Base-by-base conservation (phyloP, 225 moss, liverwort and hornwort genomes). In the Lunularia cruciata region DNA sequence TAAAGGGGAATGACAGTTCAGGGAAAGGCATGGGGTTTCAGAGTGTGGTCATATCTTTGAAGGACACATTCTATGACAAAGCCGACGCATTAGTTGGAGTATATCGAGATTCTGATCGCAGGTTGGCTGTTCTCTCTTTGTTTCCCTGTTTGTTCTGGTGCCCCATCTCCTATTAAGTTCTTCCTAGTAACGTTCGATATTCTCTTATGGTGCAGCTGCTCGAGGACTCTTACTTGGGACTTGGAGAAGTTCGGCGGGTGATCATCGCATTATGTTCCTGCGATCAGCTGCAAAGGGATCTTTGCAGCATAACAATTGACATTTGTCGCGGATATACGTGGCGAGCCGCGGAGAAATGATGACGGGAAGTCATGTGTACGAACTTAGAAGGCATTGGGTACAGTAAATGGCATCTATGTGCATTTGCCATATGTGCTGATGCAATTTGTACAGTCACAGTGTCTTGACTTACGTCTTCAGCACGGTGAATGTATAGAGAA, bases 61-160 rank as follows among this genome's bases (percentile, higher is more conserved):
- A 98, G 60, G 98, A 93, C 68, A 86, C 91, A 2, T 93, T 98
- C 62, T 98, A 98, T 66, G 91, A 98, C 71, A 98, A 98, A 66
- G 93, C 98, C 1, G 93, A 98, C 76, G 89, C 93, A 6, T 79
- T 98, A 76, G 92, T 98, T 37, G 91, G 89, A 61, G 93, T 93
- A 10, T 98, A 93, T 69, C 85, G 93, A 11, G 84, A 84, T 40
- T 77, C 84, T 34, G 93, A 98, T 35, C 68, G 91, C 57, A 98
- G 93, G 96, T 88, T 76, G n/a, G n/a, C n/a, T 46, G 76, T 61
- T 46, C 27, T 15, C 18, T 23, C 53, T 8, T 22, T n/a, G 13
- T 46, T 16, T 12, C 16, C 8, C 18, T 47, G 20, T 19, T 23
- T 49, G 4, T 4, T 16, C 11, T 8, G 23, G 36, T 20, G n/a